phyloP scores from a whole-genome alignment of 805 yeast genomes.

The Pichia californica region DNA sequence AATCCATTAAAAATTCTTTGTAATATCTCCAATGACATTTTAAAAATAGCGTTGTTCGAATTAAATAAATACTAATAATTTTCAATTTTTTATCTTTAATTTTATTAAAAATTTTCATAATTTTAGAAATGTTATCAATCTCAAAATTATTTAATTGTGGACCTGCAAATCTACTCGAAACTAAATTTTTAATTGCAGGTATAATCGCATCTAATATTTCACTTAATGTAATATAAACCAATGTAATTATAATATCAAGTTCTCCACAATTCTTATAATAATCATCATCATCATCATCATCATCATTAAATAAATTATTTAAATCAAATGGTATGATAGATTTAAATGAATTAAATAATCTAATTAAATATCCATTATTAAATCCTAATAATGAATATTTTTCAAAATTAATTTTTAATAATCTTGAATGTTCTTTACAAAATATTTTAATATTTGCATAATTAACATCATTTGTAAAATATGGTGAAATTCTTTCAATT shows the following conservation, averaged over 20 bases:
- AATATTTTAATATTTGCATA: constrained; percentile 11
- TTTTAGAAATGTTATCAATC: too few species aligned
- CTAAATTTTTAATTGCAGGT: too few species aligned
- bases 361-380: constrained; percentile 8
- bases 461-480: constrained; percentile 1
- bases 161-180: too few species aligned
- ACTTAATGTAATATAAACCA: too few species aligned
- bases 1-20: not conserved
- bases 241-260: too few species aligned
- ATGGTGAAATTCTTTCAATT: not conserved
- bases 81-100: constrained; percentile 1
- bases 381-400: constrained; percentile 6
- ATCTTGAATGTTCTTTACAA: not conserved
- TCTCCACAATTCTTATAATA: too few species aligned
- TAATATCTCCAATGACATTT: not conserved
- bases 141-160: too few species aligned
- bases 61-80: constrained; percentile 3
- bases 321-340: too few species aligned
- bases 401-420: not conserved
- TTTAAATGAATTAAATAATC: constrained; percentile 5
- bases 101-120: constrained; percentile 2
- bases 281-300: too few species aligned
- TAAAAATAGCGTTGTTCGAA: constrained; percentile 6
- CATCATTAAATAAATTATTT: too few species aligned
- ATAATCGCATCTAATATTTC: too few species aligned